A percentile compares a stretch with the other conserved stretches of the same genome.
Evolutionary conservation across 306 rosid species (phyloP).

Genomic region (Senna siamea): DNA sequence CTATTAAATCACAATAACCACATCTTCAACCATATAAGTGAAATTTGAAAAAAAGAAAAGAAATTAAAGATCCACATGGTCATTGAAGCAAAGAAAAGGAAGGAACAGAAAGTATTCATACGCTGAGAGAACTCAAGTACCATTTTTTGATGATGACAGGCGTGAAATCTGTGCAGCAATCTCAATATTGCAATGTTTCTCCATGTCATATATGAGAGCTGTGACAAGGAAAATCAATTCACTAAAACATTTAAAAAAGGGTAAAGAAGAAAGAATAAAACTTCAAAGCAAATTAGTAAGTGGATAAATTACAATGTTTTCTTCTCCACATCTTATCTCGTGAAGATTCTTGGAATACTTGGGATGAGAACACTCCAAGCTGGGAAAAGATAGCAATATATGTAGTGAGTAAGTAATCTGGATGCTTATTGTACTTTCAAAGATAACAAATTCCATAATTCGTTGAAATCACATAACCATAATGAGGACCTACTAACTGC

Average conservation of each 20-base stretch:
- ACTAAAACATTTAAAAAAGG: conserved; percentile 25
- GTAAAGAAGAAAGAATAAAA: neutral
- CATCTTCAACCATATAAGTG: neutral
- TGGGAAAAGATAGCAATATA: conserved; percentile 53
- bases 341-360: conserved; percentile 94
- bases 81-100: conserved; percentile 1
- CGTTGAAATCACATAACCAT: conserved; percentile 15
- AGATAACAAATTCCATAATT: neutral
- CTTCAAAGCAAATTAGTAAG: conserved; percentile 37
- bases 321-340: conserved; percentile 84
- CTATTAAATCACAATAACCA: neutral
- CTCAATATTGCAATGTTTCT: conserved; percentile 91
- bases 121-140: conserved; percentile 67
- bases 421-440: conserved; percentile 27
- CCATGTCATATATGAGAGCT: conserved; percentile 92
- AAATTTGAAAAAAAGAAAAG: neutral
- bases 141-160: conserved; percentile 72
- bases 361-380: conserved; percentile 99
- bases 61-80: neutral
- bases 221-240: conserved; percentile 42
- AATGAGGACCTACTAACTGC: conserved; percentile 7
- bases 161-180: conserved; percentile 90
- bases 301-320: conserved; percentile 69
- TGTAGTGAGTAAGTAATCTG: conserved; percentile 45
- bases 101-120: conserved; percentile 47